Conservation (phyloP, 139 green algal genomes). For the Pseudopediastrum boryanum region DNA sequence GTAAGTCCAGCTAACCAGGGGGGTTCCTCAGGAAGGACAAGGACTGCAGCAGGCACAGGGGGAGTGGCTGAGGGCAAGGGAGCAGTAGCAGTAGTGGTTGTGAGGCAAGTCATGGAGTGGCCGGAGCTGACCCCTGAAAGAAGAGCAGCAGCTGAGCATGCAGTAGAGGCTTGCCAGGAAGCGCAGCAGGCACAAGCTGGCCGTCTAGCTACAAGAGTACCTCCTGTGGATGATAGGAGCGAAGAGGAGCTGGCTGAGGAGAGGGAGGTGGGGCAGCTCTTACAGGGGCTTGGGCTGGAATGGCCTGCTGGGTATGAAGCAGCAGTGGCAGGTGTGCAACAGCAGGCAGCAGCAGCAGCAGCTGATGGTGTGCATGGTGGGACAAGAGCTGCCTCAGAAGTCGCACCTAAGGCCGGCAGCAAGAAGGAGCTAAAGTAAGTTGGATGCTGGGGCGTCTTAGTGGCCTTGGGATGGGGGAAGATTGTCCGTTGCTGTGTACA, state of each 20-base stretch:
- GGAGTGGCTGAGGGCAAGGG: neutral
- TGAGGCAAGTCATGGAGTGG: slow-evolving; percentile 22
- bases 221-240: neutral
- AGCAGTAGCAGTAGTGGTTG: slow-evolving; percentile 13
- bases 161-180: neutral
- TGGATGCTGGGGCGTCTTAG: too few species aligned
- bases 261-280: slow-evolving; percentile 7
- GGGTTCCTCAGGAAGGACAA: neutral
- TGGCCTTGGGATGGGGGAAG: too few species aligned
- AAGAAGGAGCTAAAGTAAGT: too few species aligned
- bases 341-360: too few species aligned
- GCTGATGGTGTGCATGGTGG: too few species aligned
- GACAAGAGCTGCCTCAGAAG: too few species aligned
- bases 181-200: neutral
- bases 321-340: too few species aligned
- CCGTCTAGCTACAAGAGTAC: neutral
- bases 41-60: neutral
- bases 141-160: neutral
- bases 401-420: too few species aligned
- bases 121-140: slow-evolving; percentile 5
- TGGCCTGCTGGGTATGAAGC: too few species aligned
- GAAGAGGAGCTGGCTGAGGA: neutral
- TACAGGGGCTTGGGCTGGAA: too few species aligned
- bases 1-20: slow-evolving; percentile 6
- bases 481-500: too few species aligned